These are phyloP conservation scores for Colletotrichum cereale DNA, from an alignment of 2,329 filamentous ascomycete species.

Conservation along the genomic window DNA sequence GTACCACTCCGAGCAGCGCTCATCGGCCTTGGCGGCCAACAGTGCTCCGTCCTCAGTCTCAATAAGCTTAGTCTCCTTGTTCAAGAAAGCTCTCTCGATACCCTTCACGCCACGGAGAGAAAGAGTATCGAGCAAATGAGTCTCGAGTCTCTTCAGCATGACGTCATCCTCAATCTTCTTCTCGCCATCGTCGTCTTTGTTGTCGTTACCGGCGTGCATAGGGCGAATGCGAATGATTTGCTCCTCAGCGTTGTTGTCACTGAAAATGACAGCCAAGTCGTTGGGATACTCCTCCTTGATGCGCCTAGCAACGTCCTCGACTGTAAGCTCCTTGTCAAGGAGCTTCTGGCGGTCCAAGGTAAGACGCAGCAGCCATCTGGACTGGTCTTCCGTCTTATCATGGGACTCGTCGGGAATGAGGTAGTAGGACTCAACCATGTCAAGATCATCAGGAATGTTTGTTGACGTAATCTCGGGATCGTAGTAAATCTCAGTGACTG, in stretches of 20 bases:
- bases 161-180: slow-evolving; percentile 83
- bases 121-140: slow-evolving; percentile 90
- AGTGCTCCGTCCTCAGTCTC: slow-evolving; percentile 78
- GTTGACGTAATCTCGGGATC: slow-evolving; percentile 91
- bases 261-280: slow-evolving; percentile 93
- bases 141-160: slow-evolving; percentile 91
- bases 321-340: slow-evolving; percentile 91
- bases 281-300: slow-evolving; percentile 90
- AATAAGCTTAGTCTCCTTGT: slow-evolving; percentile 79
- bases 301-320: slow-evolving; percentile 89
- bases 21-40: slow-evolving; percentile 78
- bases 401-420: slow-evolving; percentile 85
- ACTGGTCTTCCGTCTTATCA: slow-evolving; percentile 77
- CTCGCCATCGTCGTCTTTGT: slow-evolving; percentile 76
- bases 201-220: slow-evolving; percentile 76
- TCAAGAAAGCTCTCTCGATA: slow-evolving; percentile 93
- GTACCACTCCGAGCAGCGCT: slow-evolving; percentile 90
- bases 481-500: slow-evolving; percentile 96
- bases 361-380: slow-evolving; percentile 94
- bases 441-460: slow-evolving; percentile 86
- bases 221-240: slow-evolving; percentile 94
- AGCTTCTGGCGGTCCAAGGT: slow-evolving; percentile 93
- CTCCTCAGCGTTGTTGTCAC: slow-evolving; percentile 96
- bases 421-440: slow-evolving; percentile 98
- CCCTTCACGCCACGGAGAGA: slow-evolving; percentile 91